phyloP scores from a whole-genome alignment of 2,329 filamentous ascomycete genomes.

The Emydomyces testavorans region DNA sequence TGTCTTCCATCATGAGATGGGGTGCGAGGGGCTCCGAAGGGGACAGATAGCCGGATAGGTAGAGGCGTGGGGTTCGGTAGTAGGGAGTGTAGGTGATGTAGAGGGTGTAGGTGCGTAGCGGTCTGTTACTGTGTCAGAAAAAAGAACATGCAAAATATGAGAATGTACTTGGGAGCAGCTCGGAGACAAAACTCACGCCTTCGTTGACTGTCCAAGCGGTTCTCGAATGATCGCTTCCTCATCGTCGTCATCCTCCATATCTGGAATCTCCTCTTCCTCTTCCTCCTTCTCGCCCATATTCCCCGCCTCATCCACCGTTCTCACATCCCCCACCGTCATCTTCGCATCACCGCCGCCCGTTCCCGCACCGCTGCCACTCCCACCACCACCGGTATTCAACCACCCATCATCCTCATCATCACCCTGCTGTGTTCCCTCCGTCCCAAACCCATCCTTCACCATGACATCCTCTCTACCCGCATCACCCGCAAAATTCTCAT shows the following conservation, averaged over 20 bases:
- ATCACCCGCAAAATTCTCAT: conserved; percentile 85
- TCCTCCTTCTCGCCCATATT: conserved; percentile 66
- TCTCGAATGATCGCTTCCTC: conserved; percentile 93
- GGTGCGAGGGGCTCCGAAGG: conserved; percentile 71
- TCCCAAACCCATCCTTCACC: conserved; percentile 61
- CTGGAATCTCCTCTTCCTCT: conserved; percentile 69
- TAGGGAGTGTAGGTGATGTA: conserved; percentile 98
- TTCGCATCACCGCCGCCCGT: no score
- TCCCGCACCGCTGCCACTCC: no score
- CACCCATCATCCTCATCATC: conserved; percentile 73
- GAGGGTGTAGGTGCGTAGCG: conserved; percentile 85
- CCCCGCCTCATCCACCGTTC: conserved; percentile 79
- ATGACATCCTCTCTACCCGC: conserved; percentile 77
- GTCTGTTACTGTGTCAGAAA: conserved; percentile 39
- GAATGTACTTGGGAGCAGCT: background rate
- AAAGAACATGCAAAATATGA: conserved; percentile 11
- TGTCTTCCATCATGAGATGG: conserved; percentile 88
- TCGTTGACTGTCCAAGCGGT: conserved; percentile 38
- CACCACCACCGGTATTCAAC: conserved; percentile 72
- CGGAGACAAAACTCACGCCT: conserved; percentile 43
- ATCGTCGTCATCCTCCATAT: conserved; percentile 95
- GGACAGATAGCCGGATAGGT: conserved; percentile 78
- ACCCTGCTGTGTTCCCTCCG: conserved; percentile 30
- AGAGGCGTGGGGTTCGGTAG: conserved; percentile 90
- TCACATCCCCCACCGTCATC: no score